These are phyloP conservation scores for Colletotrichum sp. DNA, from an alignment of 2,329 filamentous ascomycete species.

Conservation along the genomic window DNA sequence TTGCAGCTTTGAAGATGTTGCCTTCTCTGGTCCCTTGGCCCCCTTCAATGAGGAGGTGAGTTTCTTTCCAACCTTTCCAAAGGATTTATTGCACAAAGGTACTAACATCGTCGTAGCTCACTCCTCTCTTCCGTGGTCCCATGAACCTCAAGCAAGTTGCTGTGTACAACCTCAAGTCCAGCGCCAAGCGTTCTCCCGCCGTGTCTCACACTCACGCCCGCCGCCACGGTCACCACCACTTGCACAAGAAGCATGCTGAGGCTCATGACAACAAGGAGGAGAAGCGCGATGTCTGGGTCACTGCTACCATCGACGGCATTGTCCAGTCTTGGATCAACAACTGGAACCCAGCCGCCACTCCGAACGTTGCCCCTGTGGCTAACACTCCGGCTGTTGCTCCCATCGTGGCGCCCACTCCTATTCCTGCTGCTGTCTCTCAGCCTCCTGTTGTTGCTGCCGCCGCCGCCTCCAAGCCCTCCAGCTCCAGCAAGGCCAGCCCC, in stretches of 20 bases:
- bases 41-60: conserved; percentile 75
- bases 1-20: conserved; percentile 57
- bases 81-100: conserved; percentile 6
- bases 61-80: background rate
- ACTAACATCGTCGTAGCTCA: conserved; percentile 55
- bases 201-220: conserved; percentile 33
- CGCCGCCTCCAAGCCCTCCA: conserved; percentile 9
- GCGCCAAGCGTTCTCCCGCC: conserved; percentile 31
- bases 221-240: conserved; percentile 51
- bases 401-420: conserved; percentile 3
- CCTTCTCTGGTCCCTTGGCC: conserved; percentile 66
- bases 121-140: conserved; percentile 75
- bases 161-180: conserved; percentile 63
- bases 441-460: conserved; percentile 6
- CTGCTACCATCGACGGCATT: conserved; percentile 63
- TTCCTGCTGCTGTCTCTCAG: conserved; percentile 13
- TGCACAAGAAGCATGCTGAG: conserved; percentile 50
- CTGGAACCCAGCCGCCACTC: conserved; percentile 45
- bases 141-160: conserved; percentile 71
- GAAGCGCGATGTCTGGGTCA: conserved; percentile 56
- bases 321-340: conserved; percentile 64
- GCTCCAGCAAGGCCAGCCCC: conserved; percentile 19
- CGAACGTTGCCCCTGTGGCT: background rate
- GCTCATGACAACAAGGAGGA: conserved; percentile 37
- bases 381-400: conserved; percentile 22